Percentiles rank a stretch among this genome's conserved stretches.
Conservation (phyloP, 805 yeast genomes). For the Hanseniaspora singularis region DNA sequence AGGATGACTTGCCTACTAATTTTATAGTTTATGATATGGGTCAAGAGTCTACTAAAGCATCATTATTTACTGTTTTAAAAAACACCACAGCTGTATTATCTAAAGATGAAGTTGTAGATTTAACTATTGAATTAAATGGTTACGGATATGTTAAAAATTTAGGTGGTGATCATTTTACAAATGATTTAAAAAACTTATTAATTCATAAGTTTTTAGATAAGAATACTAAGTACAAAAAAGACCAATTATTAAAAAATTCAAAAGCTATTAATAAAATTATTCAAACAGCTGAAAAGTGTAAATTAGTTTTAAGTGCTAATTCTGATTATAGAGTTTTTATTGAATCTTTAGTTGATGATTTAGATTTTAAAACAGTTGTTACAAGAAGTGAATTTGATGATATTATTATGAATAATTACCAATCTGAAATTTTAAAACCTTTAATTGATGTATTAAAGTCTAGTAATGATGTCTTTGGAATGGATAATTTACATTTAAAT, state of each 20-base stretch:
- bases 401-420: conserved; percentile 2
- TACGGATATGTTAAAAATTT: conserved; percentile 53
- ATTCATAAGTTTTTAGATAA: conserved; percentile 41
- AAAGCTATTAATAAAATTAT: conserved; percentile 56
- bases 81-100: conserved; percentile 30
- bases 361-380: conserved; percentile 57
- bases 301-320: conserved; percentile 78
- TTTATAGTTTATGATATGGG: conserved; percentile 83
- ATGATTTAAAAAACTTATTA: conserved; percentile 48
- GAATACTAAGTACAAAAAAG: conserved; percentile 1
- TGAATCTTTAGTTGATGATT: conserved; percentile 61
- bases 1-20: conserved; percentile 36
- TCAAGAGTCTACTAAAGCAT: conserved; percentile 80
- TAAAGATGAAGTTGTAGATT: conserved; percentile 19
- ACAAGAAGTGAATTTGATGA: conserved; percentile 71
- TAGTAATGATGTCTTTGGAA: conserved; percentile 38
- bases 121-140: conserved; percentile 53
- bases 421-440: conserved; percentile 33
- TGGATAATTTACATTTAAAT: conserved; percentile 18
- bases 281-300: conserved; percentile 82
- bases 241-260: conserved; percentile 33
- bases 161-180: conserved; percentile 70
- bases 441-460: conserved; percentile 43
- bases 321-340: conserved; percentile 62
- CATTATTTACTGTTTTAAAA: conserved; percentile 50